Evolutionary conservation across 176 grass and related monocot species (phyloP).

Genomic region (Phoenix dactylifera): DNA sequence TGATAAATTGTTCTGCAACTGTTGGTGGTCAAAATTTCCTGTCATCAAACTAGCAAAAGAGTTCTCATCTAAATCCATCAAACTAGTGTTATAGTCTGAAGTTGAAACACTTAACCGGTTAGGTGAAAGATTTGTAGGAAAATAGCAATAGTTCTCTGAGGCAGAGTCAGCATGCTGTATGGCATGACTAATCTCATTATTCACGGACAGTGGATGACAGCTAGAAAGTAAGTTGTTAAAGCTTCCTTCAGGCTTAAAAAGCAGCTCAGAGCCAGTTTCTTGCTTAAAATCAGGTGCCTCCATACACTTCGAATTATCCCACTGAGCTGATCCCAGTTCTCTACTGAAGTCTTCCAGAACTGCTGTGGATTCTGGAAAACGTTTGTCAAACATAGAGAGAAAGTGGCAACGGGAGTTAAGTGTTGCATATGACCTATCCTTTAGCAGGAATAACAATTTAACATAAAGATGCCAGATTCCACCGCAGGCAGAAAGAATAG

Average conservation of each 20-base stretch:
- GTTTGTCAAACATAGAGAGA: too few species aligned
- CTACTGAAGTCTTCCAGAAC: background rate
- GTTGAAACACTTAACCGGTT: slow-evolving; percentile 12
- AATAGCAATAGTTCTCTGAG: background rate
- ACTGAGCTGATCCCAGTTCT: slow-evolving; percentile 25
- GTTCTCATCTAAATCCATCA: background rate
- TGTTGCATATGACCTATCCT: too few species aligned
- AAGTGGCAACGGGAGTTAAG: too few species aligned
- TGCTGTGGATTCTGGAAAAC: too few species aligned
- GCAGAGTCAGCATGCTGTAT: background rate
- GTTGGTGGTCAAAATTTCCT: slow-evolving; percentile 22
- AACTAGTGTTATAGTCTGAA: background rate
- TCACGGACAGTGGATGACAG: slow-evolving; percentile 15
- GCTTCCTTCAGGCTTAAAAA: slow-evolving; percentile 6
- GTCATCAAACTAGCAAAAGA: slow-evolving; percentile 17
- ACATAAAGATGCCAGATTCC: too few species aligned
- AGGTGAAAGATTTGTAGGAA: slow-evolving; percentile 1
- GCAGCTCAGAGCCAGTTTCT: slow-evolving; percentile 10
- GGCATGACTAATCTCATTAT: slow-evolving; percentile 18
- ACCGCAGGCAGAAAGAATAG: too few species aligned
- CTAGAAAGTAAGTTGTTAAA: background rate
- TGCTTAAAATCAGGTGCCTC: slow-evolving; percentile 22
- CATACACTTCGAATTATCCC: background rate
- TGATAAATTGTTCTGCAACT: slow-evolving; percentile 16
- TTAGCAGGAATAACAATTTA: too few species aligned